A percentile compares a stretch with the other conserved stretches of the same genome.
Conservation (phyloP, 2,329 filamentous ascomycete species). For the Raffaelea arxii region DNA sequence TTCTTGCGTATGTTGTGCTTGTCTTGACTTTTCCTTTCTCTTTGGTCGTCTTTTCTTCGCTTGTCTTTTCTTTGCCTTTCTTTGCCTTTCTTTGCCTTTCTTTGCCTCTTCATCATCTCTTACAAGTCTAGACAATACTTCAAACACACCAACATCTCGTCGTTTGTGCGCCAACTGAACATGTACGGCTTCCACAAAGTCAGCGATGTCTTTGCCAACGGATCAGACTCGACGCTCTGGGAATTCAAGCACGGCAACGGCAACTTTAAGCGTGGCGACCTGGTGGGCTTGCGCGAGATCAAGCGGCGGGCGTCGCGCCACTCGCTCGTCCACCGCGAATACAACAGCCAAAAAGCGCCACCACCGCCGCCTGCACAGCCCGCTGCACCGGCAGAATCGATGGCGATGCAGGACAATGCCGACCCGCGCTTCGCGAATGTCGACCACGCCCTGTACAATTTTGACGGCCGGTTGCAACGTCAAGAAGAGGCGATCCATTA, state of each 20-base stretch:
- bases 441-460: conserved; percentile 75
- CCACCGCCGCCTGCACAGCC: conserved; percentile 63
- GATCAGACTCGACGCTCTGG: conserved; percentile 88
- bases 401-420: conserved; percentile 62
- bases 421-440: conserved; percentile 67
- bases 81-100: too few relatives aligned
- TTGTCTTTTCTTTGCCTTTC: too few relatives aligned
- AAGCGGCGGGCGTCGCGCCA: conserved; percentile 90
- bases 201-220: conserved; percentile 96
- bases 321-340: conserved; percentile 86
- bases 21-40: neutral
- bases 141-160: conserved; percentile 98
- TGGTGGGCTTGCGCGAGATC: conserved; percentile 86
- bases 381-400: conserved; percentile 74
- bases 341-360: conserved; percentile 65
- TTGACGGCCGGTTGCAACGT: conserved; percentile 64
- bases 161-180: conserved; percentile 93
- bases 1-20: conserved; percentile 67
- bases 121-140: conserved; percentile 72
- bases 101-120: too few relatives aligned
- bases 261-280: conserved; percentile 90
- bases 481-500: conserved; percentile 76
- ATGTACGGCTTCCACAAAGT: conserved; percentile 99
- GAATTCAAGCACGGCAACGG: conserved; percentile 98
- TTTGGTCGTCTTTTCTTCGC: conserved; percentile 10